Conservation (phyloP, 208 protist species). For the Leptomonas pyrrhocoris region DNA sequence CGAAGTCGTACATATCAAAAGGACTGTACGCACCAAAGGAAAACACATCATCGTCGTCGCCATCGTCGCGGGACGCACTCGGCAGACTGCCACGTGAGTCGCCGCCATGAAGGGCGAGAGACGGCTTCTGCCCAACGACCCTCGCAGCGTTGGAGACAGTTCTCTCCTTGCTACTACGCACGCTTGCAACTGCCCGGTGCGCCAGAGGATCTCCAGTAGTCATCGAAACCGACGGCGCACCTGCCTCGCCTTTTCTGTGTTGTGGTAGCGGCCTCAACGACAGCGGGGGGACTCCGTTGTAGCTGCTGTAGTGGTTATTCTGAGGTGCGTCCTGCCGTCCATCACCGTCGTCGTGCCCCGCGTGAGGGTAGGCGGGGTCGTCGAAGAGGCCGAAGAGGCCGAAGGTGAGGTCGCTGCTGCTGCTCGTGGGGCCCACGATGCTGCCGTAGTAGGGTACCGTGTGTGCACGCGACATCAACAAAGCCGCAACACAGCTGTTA, state of each 20-base stretch:
- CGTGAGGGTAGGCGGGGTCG: constrained; percentile 5
- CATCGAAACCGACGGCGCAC: not conserved
- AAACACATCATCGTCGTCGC: constrained; percentile 3
- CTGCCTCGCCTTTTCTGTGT: not conserved
- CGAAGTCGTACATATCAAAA: not conserved
- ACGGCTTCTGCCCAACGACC: not conserved
- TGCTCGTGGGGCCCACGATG: no score
- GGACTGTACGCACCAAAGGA: not conserved
- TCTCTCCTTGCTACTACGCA: no score
- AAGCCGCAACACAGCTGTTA: not conserved
- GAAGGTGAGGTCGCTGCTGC: no score
- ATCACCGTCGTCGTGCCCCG: constrained; percentile 7
- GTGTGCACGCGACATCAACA: not conserved
- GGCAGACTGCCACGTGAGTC: not conserved
- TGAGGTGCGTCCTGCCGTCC: not conserved
- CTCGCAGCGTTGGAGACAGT: not conserved
- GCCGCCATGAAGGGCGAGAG: constrained; percentile 2
- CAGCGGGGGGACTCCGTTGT: not conserved
- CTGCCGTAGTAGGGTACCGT: not conserved
- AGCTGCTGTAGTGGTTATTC: not conserved
- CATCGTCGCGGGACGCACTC: not conserved
- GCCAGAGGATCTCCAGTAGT: not conserved
- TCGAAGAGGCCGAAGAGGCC: constrained; percentile 7
- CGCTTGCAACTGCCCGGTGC: not conserved
- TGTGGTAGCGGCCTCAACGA: not conserved